phyloP scores from a whole-genome alignment of 768 basidiomycete genomes.

The Lentinula boryana region DNA sequence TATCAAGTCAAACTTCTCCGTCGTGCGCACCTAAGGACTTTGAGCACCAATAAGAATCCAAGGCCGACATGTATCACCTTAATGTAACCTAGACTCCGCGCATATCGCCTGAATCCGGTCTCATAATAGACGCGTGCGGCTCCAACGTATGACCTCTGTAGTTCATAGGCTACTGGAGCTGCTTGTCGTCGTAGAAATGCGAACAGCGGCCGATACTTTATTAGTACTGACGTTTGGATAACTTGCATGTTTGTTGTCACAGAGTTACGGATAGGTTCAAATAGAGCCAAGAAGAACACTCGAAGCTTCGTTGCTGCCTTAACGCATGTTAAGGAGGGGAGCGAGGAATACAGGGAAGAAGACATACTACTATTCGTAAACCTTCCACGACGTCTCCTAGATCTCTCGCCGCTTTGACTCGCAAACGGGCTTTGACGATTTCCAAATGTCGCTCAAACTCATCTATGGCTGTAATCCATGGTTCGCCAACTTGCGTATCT shows the following conservation, averaged over 20 bases:
- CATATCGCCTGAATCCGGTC: constrained; percentile 89
- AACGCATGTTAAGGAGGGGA: not conserved
- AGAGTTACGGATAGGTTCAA: constrained; percentile 76
- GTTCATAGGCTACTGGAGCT: constrained; percentile 73
- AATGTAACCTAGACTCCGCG: constrained; percentile 72
- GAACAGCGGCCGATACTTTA: constrained; percentile 80
- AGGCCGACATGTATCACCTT: constrained; percentile 42
- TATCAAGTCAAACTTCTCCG: constrained; percentile 68
- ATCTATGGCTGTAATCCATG: constrained; percentile 81
- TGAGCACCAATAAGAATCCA: not conserved
- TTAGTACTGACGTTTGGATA: constrained; percentile 78
- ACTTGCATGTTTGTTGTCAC: constrained; percentile 92
- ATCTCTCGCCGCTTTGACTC: constrained; percentile 85
- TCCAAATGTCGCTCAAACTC: constrained; percentile 76
- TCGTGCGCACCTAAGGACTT: constrained; percentile 47
- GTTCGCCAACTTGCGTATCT: constrained; percentile 78
- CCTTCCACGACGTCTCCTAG: constrained; percentile 81
- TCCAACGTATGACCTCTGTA: constrained; percentile 81
- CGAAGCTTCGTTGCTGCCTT: constrained; percentile 90
- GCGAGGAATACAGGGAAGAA: not conserved
- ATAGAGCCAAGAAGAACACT: constrained; percentile 74
- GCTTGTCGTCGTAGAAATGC: constrained; percentile 83
- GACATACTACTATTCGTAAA: constrained; percentile 77
- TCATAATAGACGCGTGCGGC: constrained; percentile 90
- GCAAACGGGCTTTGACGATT: constrained; percentile 61